A percentile compares a stretch with the other conserved stretches of the same genome.
Conservation (phyloP, 768 basidiomycete species). For the Boletus vinaceobasis region DNA sequence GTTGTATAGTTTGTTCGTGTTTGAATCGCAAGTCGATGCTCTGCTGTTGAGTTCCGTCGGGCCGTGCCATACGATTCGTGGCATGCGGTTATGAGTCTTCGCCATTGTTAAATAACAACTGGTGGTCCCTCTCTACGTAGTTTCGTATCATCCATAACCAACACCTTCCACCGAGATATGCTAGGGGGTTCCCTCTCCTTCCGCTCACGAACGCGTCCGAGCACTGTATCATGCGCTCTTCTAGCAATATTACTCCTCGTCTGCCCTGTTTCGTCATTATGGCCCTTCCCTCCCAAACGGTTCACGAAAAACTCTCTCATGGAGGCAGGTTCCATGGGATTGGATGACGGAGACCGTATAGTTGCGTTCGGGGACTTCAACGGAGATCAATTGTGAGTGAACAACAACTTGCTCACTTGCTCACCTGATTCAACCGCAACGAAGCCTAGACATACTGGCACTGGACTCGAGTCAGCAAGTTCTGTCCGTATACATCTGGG, state of each 20-base stretch:
- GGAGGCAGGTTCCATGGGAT: constrained; percentile 74
- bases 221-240: constrained; percentile 1
- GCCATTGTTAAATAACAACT: not conserved
- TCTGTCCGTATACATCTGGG: constrained; percentile 77
- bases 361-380: constrained; percentile 95
- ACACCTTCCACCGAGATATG: constrained; percentile 10
- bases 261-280: constrained; percentile 39
- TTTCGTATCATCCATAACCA: not conserved
- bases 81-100: constrained; percentile 5
- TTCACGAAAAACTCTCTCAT: constrained; percentile 81
- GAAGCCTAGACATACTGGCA: constrained; percentile 77
- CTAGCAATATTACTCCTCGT: constrained; percentile 16
- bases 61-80: not conserved
- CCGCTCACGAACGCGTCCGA: not conserved
- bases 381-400: constrained; percentile 87
- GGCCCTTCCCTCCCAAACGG: constrained; percentile 88
- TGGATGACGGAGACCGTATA: constrained; percentile 68
- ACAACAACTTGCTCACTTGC: not conserved
- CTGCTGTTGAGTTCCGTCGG: not conserved
- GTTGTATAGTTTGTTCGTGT: constrained; percentile 22
- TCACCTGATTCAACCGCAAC: not conserved
- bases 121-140: not conserved
- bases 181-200: not conserved
- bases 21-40: constrained; percentile 14
- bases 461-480: constrained; percentile 74